Percentiles rank a stretch among this genome's conserved stretches.
phyloP scores from a whole-genome alignment of 2,329 filamentous ascomycete genomes.

The Neopestalotiopsis sp. region DNA sequence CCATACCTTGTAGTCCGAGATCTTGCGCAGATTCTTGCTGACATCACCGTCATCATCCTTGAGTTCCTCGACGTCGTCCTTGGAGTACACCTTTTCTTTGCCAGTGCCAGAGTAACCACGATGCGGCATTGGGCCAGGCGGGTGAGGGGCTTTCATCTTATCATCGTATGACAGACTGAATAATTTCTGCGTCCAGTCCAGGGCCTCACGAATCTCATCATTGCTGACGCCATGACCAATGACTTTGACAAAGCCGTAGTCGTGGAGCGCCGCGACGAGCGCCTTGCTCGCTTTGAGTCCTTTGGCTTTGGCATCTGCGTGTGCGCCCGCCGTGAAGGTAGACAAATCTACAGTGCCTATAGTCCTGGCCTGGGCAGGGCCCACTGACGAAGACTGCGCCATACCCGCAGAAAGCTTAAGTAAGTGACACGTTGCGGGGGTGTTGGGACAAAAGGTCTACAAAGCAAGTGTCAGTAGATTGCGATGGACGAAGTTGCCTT shows the following conservation, averaged over 20 bases:
- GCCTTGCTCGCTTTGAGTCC: background rate
- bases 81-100: slow-evolving; percentile 28
- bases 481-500: too few species aligned
- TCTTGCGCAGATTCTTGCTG: slow-evolving; percentile 24
- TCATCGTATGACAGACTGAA: slow-evolving; percentile 29
- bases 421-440: too few species aligned
- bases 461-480: too few species aligned
- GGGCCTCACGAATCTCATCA: slow-evolving; percentile 24
- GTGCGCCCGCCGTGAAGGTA: background rate
- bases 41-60: slow-evolving; percentile 13
- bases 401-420: too few species aligned
- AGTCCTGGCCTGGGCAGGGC: background rate
- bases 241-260: slow-evolving; percentile 25
- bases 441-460: too few species aligned
- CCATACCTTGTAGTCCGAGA: slow-evolving; percentile 30
- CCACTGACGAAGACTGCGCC: too few species aligned
- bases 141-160: slow-evolving; percentile 31
- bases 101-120: slow-evolving; percentile 30
- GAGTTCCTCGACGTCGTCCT: slow-evolving; percentile 20
- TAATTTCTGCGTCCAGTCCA: slow-evolving; percentile 27
- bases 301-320: too few species aligned
- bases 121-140: slow-evolving; percentile 27
- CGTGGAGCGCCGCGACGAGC: slow-evolving; percentile 26
- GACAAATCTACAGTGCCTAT: slow-evolving; percentile 5
- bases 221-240: slow-evolving; percentile 25